Percentiles rank a stretch among this genome's conserved stretches.
Evolutionary conservation across 352 stramenopile species (phyloP).

Genomic region (Halophytophthora polymorphica): DNA sequence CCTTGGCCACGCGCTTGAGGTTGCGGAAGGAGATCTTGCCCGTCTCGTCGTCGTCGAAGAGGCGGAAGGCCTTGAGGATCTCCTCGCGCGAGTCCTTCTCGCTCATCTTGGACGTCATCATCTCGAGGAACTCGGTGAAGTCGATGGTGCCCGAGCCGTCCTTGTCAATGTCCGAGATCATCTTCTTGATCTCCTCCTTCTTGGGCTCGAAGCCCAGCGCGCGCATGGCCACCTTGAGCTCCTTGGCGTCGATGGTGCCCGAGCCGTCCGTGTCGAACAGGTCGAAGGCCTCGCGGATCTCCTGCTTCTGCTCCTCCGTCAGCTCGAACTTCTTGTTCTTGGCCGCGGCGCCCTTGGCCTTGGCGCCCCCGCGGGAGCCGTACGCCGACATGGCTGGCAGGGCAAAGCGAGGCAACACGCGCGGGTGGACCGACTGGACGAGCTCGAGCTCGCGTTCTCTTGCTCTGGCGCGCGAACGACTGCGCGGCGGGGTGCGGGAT

Average conservation of each 20-base stretch:
- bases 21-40: slow-evolving; percentile 97
- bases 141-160: slow-evolving; percentile 93
- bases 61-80: slow-evolving; percentile 97
- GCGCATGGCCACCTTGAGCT: slow-evolving; percentile 96
- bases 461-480: too few relatives aligned
- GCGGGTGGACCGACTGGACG: too few relatives aligned
- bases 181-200: slow-evolving; percentile 98
- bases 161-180: slow-evolving; percentile 96
- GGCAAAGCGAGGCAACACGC: not conserved
- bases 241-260: slow-evolving; percentile 94
- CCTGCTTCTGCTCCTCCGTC: slow-evolving; percentile 94
- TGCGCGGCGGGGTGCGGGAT: too few relatives aligned
- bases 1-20: slow-evolving; percentile 96
- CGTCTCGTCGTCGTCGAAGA: slow-evolving; percentile 97
- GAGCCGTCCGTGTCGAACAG: slow-evolving; percentile 97
- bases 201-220: slow-evolving; percentile 96
- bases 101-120: slow-evolving; percentile 97
- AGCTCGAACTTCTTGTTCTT: slow-evolving; percentile 88
- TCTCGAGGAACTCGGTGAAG: slow-evolving; percentile 97
- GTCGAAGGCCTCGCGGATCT: slow-evolving; percentile 95
- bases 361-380: slow-evolving; percentile 52
- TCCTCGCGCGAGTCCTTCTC: slow-evolving; percentile 96
- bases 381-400: slow-evolving; percentile 54
- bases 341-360: slow-evolving; percentile 60
- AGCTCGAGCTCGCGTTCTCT: too few relatives aligned